Evolutionary conservation across 495 filamentous ascomycete species (phyloP), one percentile per base, ranked within the genome.

Genomic region (Podospora pseudoanserina): DNA sequence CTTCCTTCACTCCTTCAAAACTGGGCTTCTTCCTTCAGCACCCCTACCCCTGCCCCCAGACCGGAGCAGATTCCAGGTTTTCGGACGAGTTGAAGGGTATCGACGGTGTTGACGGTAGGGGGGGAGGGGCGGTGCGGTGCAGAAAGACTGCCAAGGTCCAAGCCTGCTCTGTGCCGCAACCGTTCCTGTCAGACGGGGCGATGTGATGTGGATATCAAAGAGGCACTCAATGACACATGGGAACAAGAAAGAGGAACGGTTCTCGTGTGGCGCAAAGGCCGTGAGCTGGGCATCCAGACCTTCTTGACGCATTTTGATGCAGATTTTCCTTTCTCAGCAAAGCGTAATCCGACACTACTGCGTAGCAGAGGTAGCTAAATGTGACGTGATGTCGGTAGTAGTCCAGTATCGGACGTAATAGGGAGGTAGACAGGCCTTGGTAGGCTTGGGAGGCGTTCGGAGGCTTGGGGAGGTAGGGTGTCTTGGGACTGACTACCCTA

Each of bases 141-240:
- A 49, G 39, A 49, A 49, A 49, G 39, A 18, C 39, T 32, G 68
- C 68, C 64, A 63, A 69, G 64, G 15, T 19, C 53, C 61, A 63
- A 44, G 61, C 61, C 61, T 11, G 54, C 53, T 19, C 64, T 44
- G 64, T 60, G 68, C 64, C 64, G 68, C 49, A 66, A 61, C 15
- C 64, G 56, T 62, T 63, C 58, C 13, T 66, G 68, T 70, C 68
- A 70, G 64, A 63, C 68, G 64, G 68, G 27, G 23, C 55, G 58
- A 27, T 68, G 44, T 65, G 67, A 30, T 27, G 49, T 20, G 13
- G 28, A 30, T 60, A 49, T 60, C 32, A 23, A 18, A 16, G 7
- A 28, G 5, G 4, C 60, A 49, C 39, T 49, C 20, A 55, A 70
- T 70, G 65, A 70, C 68, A 67, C 65, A 70, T 39, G 60, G 55